Evolutionary conservation across 1,284 basidiomycete genomes (phyloP), one percentile per base, ranked within the genome.

Genomic region (Pyrrhoderma lamaoense): DNA sequence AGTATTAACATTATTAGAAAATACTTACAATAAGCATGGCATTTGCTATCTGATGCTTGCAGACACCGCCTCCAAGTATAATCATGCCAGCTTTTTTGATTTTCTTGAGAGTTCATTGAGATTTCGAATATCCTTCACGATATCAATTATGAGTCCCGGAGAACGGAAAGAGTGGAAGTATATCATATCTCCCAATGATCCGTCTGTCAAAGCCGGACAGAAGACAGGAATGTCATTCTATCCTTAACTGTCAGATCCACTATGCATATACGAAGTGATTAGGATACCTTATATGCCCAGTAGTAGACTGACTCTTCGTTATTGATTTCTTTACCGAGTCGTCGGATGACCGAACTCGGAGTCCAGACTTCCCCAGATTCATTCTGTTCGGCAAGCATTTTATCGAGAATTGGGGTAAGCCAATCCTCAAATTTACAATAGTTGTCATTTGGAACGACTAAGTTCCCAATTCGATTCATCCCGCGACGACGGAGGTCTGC

Each of bases 351-450:
- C 16, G 81, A 78, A 64, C 93, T 95, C n/a, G 96, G 96, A 1
- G 88, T 85, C 96, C 96, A 99, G 34, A 86, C 75, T 58, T 76
- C 67, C n/a, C 85, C 86, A 25, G 67, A 74, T 52, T 72, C 67
- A 57, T 80, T 77, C 69, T 99, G 96, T 65, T 99, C 96, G 16
- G 72, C 78, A 25, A 97, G 77, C 93, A 99, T 93, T 40, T 74
- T 67, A 64, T 99, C 89, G 39, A 99, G 77, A 53, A 98, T 93
- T 1, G 96, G 96, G 46, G 85, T 87, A 9, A 99, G 80, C 96
- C 96, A 99, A 66, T 99, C 95, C 68, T 99, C 96, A 60, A 99
- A 99, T 63, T 90, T 89, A 80, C 96, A 98, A 68, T 99, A 99
- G 65, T 99, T 99, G 62, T 97, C 93, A 65, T 99, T 99, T 11